These are phyloP conservation scores for Arabidopsis suecica DNA, from an alignment of 345 rosid genomes.

Conservation along the genomic window DNA sequence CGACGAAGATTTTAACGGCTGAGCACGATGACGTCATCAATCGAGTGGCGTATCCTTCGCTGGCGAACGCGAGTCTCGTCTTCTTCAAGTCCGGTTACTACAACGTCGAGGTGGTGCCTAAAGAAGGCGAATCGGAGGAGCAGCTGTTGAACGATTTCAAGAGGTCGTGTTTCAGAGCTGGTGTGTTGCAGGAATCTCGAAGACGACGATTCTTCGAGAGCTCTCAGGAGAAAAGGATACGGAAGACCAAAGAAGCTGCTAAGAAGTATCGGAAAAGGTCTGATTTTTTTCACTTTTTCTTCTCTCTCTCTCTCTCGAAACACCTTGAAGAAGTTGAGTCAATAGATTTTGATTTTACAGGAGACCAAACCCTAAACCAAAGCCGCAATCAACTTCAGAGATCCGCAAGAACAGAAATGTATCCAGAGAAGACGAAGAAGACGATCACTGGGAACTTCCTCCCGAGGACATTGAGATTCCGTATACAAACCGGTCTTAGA, in stretches of 20 bases:
- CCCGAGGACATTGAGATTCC: conserved; percentile 35
- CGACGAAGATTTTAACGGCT: conserved; percentile 7
- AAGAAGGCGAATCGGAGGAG: conserved; percentile 78
- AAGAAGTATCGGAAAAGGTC: conserved; percentile 69
- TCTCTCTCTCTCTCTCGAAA: neutral
- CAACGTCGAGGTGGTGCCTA: conserved; percentile 71
- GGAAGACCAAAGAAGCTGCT: conserved; percentile 76
- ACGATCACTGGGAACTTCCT: conserved; percentile 42
- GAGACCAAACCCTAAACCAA: conserved; percentile 34
- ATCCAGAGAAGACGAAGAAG: conserved; percentile 26
- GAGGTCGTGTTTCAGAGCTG: conserved; percentile 76
- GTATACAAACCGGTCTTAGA: conserved; percentile 29
- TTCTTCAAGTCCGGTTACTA: conserved; percentile 61
- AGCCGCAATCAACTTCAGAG: conserved; percentile 25
- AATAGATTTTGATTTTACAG: conserved; percentile 23
- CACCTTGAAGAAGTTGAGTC: neutral
- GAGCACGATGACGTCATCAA: conserved; percentile 16
- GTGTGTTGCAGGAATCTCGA: conserved; percentile 74
- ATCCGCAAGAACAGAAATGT: neutral
- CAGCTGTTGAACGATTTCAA: conserved; percentile 68
- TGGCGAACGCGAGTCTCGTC: conserved; percentile 64
- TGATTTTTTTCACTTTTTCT: neutral
- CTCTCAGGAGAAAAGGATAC: conserved; percentile 67
- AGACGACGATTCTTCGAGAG: conserved; percentile 65
- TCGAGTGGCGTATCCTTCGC: conserved; percentile 61